phyloP scores from a whole-genome alignment of 345 rosid genomes.

The Litchi chinensis region DNA sequence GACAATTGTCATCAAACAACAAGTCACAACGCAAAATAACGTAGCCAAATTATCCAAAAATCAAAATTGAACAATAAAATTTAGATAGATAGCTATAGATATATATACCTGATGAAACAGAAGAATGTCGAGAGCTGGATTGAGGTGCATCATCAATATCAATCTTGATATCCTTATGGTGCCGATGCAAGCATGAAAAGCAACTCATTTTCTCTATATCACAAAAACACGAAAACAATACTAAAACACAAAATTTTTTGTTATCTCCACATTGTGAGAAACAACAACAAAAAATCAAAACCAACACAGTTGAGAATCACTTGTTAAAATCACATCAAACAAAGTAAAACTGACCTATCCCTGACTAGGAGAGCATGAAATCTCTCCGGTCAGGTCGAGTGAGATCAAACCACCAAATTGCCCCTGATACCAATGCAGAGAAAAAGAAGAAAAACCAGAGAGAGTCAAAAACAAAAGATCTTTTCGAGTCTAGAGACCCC shows the following conservation, averaged over 20 bases:
- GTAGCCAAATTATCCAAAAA: not conserved
- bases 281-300: not conserved
- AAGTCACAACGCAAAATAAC: not conserved
- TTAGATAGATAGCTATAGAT: too few species aligned
- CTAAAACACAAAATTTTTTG: not conserved
- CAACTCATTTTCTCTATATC: conserved; percentile 55
- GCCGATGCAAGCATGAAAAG: conserved; percentile 72
- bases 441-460: not conserved
- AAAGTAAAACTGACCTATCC: not conserved
- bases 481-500: conserved; percentile 1
- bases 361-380: not conserved
- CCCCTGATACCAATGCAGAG: not conserved
- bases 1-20: conserved; percentile 36
- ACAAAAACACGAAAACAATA: not conserved
- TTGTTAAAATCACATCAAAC: not conserved
- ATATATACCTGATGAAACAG: conserved; percentile 53
- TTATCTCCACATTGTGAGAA: not conserved
- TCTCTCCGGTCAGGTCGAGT: not conserved
- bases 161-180: conserved; percentile 58
- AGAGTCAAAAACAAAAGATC: too few species aligned
- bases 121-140: conserved; percentile 43
- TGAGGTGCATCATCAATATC: conserved; percentile 63
- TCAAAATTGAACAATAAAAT: not conserved
- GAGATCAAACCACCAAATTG: not conserved
- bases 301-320: not conserved